Conservation (phyloP, 106 monocot genomes). For the Posidonia australis region DNA sequence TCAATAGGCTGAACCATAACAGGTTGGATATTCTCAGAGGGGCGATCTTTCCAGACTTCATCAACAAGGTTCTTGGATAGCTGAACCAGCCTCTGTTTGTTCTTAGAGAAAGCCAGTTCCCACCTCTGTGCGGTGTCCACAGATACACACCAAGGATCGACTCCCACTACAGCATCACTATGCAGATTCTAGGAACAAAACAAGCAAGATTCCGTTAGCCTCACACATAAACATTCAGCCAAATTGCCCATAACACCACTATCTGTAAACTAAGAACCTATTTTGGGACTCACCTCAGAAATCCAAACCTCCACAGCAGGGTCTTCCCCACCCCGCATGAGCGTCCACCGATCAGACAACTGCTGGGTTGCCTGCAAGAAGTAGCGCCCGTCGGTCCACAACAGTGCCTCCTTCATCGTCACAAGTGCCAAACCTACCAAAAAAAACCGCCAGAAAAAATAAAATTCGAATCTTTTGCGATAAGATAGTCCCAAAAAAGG, state of each 20-base stretch:
- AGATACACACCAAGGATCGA: conserved; percentile 95
- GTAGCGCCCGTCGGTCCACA: conserved; percentile 97
- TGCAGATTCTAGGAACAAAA: conserved; percentile 55
- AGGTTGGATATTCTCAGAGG: conserved; percentile 40
- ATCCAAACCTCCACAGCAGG: conserved; percentile 73
- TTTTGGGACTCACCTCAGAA: conserved; percentile 46
- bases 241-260: background rate
- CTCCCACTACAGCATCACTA: conserved; percentile 57
- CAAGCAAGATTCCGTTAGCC: too few species aligned
- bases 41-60: conserved; percentile 80
- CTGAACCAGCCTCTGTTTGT: conserved; percentile 64
- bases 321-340: conserved; percentile 83
- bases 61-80: conserved; percentile 74
- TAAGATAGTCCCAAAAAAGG: background rate
- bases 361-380: conserved; percentile 88
- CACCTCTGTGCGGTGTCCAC: conserved; percentile 79
- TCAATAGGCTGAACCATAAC: conserved; percentile 62
- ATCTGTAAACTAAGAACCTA: background rate
- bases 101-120: conserved; percentile 58
- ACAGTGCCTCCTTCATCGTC: conserved; percentile 61
- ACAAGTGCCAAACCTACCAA: conserved; percentile 82
- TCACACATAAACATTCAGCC: too few species aligned
- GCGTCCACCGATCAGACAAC: conserved; percentile 65
- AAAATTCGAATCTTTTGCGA: background rate
- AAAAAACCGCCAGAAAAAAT: background rate